Evolutionary conservation across 148 eudicot species (phyloP).

Genomic region (Polygonum maritimum): DNA sequence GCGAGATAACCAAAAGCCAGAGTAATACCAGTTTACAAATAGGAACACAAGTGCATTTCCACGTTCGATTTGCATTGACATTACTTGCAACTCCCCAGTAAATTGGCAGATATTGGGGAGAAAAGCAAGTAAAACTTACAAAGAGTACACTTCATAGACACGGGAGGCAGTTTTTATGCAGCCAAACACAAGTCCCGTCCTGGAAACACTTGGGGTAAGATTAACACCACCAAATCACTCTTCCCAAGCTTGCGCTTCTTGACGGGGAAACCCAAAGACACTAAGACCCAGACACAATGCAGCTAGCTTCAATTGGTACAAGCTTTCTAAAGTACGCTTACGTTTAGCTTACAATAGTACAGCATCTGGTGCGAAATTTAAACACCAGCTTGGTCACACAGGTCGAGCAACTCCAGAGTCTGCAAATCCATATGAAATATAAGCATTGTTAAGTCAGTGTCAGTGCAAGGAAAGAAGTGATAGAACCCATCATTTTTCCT

Average conservation of each 20-base stretch:
- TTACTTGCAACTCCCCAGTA: neutral
- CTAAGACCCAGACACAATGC: neutral
- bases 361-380: constrained; percentile 11
- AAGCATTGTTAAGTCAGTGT: neutral
- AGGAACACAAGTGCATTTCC: neutral
- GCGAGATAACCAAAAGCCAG: neutral
- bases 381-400: constrained; percentile 84
- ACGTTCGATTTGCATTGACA: neutral
- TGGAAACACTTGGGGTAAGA: constrained; percentile 7
- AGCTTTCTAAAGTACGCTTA: neutral
- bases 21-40: neutral
- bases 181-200: constrained; percentile 28
- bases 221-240: constrained; percentile 34
- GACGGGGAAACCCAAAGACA: constrained; percentile 22
- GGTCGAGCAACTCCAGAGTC: constrained; percentile 91
- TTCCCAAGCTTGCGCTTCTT: constrained; percentile 59
- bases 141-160: constrained; percentile 1
- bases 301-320: constrained; percentile 6
- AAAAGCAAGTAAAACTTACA: neutral
- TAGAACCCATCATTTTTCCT: no score
- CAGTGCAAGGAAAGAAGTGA: neutral
- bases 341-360: neutral
- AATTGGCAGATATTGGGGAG: neutral
- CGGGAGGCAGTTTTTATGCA: neutral
- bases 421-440: constrained; percentile 20